phyloP scores from a whole-genome alignment of 1,284 basidiomycete species.

The Coriolopsis trogii region DNA sequence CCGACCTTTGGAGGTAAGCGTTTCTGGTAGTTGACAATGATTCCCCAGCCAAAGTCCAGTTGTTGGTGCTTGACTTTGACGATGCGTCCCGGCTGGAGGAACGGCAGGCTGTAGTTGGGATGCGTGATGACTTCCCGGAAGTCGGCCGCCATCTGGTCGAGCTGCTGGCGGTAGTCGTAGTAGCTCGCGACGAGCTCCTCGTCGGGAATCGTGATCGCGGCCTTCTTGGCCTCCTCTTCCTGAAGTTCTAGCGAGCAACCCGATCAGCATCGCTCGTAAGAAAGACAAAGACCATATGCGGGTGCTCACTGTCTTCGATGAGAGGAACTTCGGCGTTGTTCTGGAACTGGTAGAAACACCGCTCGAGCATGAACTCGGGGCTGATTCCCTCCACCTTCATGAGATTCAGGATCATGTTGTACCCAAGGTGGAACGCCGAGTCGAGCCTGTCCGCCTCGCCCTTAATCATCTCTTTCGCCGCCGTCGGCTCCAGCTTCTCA shows the following conservation, averaged over 20 bases:
- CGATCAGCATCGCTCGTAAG: constrained; percentile 3
- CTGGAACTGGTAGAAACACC: constrained; percentile 99
- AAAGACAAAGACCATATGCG: background rate
- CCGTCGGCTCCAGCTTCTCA: constrained; percentile 92
- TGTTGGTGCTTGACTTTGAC: constrained; percentile 88
- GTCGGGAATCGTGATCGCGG: constrained; percentile 75
- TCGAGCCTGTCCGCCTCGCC: constrained; percentile 97
- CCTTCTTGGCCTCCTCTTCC: constrained; percentile 72
- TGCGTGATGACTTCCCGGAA: constrained; percentile 94
- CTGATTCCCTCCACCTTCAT: constrained; percentile 99
- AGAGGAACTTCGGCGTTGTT: constrained; percentile 88
- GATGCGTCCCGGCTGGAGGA: constrained; percentile 90
- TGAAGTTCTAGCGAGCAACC: constrained; percentile 60
- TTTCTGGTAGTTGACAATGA: constrained; percentile 92
- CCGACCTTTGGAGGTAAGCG: constrained; percentile 77
- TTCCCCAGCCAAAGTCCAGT: constrained; percentile 96
- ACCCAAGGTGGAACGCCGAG: constrained; percentile 98
- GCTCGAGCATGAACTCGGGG: constrained; percentile 97
- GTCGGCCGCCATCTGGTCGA: constrained; percentile 87
- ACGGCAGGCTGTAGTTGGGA: constrained; percentile 91
- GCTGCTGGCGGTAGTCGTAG: constrained; percentile 88
- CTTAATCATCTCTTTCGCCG: constrained; percentile 98
- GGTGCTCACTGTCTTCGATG: constrained; percentile 77
- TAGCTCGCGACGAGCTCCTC: constrained; percentile 89
- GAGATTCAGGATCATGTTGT: constrained; percentile 99